Conservation (phyloP, 2,329 filamentous ascomycete genomes). For the Bipolaris gigantea region DNA sequence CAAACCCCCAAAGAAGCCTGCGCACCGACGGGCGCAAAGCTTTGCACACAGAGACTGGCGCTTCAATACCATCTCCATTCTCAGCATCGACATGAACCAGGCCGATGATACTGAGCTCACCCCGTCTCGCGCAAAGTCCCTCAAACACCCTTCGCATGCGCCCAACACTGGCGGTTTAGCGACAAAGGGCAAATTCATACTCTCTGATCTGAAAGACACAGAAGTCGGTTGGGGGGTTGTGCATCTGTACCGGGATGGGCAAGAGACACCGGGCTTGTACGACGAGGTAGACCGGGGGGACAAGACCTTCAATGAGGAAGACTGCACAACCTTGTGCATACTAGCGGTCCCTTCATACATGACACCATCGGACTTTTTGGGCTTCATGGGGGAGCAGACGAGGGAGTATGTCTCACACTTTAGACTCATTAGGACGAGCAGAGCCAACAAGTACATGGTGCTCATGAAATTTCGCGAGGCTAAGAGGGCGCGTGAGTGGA, state of each 20-base stretch:
- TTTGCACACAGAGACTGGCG: slow-evolving; percentile 68
- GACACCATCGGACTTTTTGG: slow-evolving; percentile 85
- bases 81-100: slow-evolving; percentile 74
- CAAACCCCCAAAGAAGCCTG: slow-evolving; percentile 41
- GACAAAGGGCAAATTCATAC: slow-evolving; percentile 79
- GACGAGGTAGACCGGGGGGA: slow-evolving; percentile 48
- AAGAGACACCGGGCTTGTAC: slow-evolving; percentile 68
- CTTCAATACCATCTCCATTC: slow-evolving; percentile 75
- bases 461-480: slow-evolving; percentile 88
- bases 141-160: slow-evolving; percentile 51
- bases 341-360: slow-evolving; percentile 94
- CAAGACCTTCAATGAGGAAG: slow-evolving; percentile 54
- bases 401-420: slow-evolving; percentile 88
- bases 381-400: slow-evolving; percentile 87
- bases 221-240: slow-evolving; percentile 91
- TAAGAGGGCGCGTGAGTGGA: slow-evolving; percentile 75
- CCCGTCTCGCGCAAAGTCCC: slow-evolving; percentile 36
- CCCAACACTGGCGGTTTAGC: slow-evolving; percentile 60
- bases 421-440: slow-evolving; percentile 86
- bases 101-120: slow-evolving; percentile 37
- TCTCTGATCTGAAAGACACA: slow-evolving; percentile 69
- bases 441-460: slow-evolving; percentile 90
- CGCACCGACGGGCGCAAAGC: slow-evolving; percentile 29
- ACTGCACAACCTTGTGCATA: slow-evolving; percentile 88
- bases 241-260: slow-evolving; percentile 85